These are phyloP conservation scores for Puccinia coronata DNA, from an alignment of 1,284 basidiomycete species.

Conservation along the genomic window DNA sequence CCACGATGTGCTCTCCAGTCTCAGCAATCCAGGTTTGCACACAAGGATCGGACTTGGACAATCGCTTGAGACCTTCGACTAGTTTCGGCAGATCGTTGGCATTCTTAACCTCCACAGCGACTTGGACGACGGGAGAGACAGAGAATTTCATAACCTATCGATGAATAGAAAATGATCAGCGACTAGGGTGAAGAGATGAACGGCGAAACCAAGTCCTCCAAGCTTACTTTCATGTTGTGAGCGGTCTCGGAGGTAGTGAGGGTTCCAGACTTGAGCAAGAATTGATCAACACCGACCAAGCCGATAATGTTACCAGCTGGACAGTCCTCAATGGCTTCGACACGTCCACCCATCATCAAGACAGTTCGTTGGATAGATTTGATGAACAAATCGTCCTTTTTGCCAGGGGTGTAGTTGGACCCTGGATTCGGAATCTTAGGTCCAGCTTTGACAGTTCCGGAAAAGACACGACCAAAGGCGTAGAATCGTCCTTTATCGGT, in stretches of 20 bases:
- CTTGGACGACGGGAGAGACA: constrained; percentile 98
- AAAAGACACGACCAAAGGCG: constrained; percentile 99
- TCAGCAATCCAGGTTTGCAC: constrained; percentile 94
- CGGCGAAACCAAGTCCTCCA: neutral
- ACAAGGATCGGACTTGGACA: constrained; percentile 99
- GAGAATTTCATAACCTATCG: constrained; percentile 54
- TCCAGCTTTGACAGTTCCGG: constrained; percentile 92
- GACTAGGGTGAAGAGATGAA: neutral
- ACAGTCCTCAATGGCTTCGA: constrained; percentile 99
- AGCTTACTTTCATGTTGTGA: constrained; percentile 99
- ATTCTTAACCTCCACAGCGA: constrained; percentile 99
- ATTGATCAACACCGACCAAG: constrained; percentile 99
- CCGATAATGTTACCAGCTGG: constrained; percentile 98
- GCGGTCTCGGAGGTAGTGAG: constrained; percentile 96
- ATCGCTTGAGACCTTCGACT: constrained; percentile 99
- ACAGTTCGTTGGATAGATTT: constrained; percentile 99
- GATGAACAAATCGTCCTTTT: constrained; percentile 98
- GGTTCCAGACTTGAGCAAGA: constrained; percentile 94
- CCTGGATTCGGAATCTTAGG: constrained; percentile 99
- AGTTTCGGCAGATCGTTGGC: constrained; percentile 98
- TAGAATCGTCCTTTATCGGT: constrained; percentile 99
- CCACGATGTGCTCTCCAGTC: constrained; percentile 96
- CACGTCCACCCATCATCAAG: constrained; percentile 99
- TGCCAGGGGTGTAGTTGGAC: constrained; percentile 96
- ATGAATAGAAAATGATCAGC: neutral